Evolutionary conservation across 2,329 filamentous ascomycete species (phyloP).

Genomic region (Ophiostoma piceae): DNA sequence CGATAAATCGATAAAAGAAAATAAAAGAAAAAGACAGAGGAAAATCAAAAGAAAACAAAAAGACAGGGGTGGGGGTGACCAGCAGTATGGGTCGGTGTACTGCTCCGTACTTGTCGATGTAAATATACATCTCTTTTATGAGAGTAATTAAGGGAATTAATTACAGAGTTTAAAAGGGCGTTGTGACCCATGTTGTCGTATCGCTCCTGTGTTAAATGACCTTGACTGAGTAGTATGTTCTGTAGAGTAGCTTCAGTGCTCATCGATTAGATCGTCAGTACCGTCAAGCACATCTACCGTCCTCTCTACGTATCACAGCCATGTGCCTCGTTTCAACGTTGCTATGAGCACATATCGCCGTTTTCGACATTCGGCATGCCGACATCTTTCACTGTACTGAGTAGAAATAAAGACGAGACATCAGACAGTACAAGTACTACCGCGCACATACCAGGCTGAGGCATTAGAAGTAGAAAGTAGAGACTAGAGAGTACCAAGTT

Average conservation of each 20-base stretch:
- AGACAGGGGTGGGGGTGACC: slow-evolving; percentile 6
- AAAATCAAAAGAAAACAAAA: neutral
- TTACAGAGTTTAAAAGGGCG: neutral
- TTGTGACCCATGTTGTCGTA: slow-evolving; percentile 1
- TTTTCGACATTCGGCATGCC: neutral
- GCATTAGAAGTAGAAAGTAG: neutral
- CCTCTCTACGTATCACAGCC: neutral
- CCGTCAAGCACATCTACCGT: no score
- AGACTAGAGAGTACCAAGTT: neutral
- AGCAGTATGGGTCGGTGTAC: slow-evolving; percentile 9
- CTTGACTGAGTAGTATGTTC: no score
- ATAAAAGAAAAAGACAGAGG: neutral
- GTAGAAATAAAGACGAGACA: neutral
- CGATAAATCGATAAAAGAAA: neutral
- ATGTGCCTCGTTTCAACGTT: neutral
- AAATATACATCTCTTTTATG: neutral
- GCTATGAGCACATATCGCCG: neutral
- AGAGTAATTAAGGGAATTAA: neutral
- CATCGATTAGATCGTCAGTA: no score
- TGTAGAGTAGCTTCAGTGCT: no score
- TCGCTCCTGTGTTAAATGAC: neutral
- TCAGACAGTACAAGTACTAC: neutral
- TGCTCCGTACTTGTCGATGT: neutral
- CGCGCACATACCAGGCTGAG: slow-evolving; percentile 3
- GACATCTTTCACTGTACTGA: neutral